phyloP scores from a whole-genome alignment of 1,139 yeast genomes.

The Geotrichum histeridarum region DNA sequence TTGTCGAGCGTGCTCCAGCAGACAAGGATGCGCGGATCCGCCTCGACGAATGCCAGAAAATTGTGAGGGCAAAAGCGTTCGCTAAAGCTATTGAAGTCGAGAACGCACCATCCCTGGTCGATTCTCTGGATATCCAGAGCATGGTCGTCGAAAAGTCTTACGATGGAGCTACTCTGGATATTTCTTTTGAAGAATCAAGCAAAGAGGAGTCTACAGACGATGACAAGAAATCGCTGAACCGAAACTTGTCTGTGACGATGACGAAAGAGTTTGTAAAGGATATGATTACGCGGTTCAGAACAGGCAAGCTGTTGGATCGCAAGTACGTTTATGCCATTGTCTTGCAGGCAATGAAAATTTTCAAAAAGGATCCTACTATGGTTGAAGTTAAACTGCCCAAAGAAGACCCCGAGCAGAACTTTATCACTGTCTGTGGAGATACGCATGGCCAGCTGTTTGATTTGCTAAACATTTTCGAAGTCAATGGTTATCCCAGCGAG shows the following conservation, averaged over 20 bases:
- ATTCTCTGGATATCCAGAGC: slow-evolving; percentile 43
- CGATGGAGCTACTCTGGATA: slow-evolving; percentile 57
- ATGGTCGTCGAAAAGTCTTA: slow-evolving; percentile 55
- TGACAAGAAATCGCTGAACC: slow-evolving; percentile 21
- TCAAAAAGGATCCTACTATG: slow-evolving; percentile 64
- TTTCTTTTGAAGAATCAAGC: slow-evolving; percentile 37
- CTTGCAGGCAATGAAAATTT: slow-evolving; percentile 62
- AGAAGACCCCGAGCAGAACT: slow-evolving; percentile 28
- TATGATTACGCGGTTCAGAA: slow-evolving; percentile 64
- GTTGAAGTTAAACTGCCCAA: slow-evolving; percentile 55
- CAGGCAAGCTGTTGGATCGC: slow-evolving; percentile 71
- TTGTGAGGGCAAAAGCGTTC: slow-evolving; percentile 71
- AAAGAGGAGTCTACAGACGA: slow-evolving; percentile 21
- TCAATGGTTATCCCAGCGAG: slow-evolving; percentile 64
- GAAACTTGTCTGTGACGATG: slow-evolving; percentile 29
- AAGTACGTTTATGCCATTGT: slow-evolving; percentile 80
- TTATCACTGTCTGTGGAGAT: slow-evolving; percentile 88
- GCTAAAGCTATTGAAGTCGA: slow-evolving; percentile 82
- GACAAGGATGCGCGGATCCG: slow-evolving; percentile 67
- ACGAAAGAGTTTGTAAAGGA: slow-evolving; percentile 54
- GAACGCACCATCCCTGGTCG: slow-evolving; percentile 45
- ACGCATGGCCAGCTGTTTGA: slow-evolving; percentile 97
- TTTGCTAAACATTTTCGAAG: slow-evolving; percentile 68
- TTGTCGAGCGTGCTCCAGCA: slow-evolving; percentile 58
- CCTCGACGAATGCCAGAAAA: slow-evolving; percentile 57